These are phyloP conservation scores for Suillus variegatus DNA, from an alignment of 768 basidiomycete species.

Conservation along the genomic window DNA sequence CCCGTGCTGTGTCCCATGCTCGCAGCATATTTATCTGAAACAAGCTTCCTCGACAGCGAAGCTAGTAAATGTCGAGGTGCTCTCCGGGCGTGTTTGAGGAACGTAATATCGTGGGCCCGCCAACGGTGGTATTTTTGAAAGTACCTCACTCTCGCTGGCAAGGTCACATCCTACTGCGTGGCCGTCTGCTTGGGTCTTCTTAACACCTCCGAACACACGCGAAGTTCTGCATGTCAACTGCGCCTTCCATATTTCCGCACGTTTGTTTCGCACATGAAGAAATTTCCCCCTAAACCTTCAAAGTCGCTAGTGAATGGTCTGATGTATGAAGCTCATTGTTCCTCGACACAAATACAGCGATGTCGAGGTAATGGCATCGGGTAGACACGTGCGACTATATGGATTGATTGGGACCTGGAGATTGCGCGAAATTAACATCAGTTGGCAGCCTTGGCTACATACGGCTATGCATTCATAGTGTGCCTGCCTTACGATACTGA, in stretches of 20 bases:
- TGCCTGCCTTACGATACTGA: not conserved
- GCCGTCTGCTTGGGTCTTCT: not conserved
- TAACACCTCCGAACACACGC: slow-evolving; percentile 2
- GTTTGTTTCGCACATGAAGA: not conserved
- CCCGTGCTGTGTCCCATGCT: not conserved
- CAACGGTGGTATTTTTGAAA: not conserved
- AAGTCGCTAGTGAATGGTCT: not conserved
- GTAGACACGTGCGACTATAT: not conserved
- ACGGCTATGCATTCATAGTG: not conserved
- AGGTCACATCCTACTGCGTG: not conserved
- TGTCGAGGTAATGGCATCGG: not conserved
- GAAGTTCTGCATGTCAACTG: not conserved
- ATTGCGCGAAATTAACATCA: not conserved
- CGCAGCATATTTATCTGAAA: not conserved
- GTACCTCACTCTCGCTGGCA: not conserved
- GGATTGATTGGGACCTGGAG: not conserved
- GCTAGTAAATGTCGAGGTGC: not conserved
- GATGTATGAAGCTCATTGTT: not conserved
- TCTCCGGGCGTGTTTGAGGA: not conserved
- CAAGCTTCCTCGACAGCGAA: not conserved
- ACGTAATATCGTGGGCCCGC: not conserved
- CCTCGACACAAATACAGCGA: not conserved
- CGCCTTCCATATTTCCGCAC: not conserved
- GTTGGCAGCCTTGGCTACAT: slow-evolving; percentile 1
- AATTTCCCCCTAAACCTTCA: not conserved